phyloP scores from a whole-genome alignment of 306 rosid species.

The Medicago truncatula region DNA sequence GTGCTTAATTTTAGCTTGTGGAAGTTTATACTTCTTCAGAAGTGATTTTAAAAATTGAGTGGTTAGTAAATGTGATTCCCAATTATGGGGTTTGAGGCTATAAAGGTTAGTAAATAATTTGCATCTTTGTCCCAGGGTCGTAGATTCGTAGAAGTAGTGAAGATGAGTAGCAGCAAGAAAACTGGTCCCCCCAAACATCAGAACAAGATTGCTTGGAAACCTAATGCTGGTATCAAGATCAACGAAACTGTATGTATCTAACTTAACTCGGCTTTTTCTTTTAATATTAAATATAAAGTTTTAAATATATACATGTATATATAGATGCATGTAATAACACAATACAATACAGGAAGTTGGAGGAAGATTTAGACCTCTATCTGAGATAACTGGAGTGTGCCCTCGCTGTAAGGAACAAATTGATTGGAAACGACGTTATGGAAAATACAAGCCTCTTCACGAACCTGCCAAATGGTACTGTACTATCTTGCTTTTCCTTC shows the following conservation, averaged over 20 bases:
- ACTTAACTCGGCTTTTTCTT: background rate
- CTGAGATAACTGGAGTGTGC: constrained; percentile 85
- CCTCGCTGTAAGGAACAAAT: constrained; percentile 88
- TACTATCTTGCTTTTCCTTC: background rate
- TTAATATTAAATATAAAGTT: background rate
- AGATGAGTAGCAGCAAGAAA: constrained; percentile 54
- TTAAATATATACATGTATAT: background rate
- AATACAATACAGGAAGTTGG: constrained; percentile 69
- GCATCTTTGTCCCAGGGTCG: background rate
- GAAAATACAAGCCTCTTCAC: constrained; percentile 81
- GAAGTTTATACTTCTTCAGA: background rate
- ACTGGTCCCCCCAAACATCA: constrained; percentile 72
- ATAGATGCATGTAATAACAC: background rate
- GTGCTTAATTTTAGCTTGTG: background rate
- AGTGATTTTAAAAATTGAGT: background rate
- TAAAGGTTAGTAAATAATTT: background rate
- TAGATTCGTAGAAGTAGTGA: background rate
- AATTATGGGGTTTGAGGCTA: background rate
- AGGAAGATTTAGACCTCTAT: constrained; percentile 75
- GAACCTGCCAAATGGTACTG: constrained; percentile 89
- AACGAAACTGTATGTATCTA: constrained; percentile 74
- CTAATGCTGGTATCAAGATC: constrained; percentile 84
- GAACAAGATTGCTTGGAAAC: constrained; percentile 86
- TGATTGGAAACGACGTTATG: constrained; percentile 93
- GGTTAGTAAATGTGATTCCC: background rate